Evolutionary conservation across 306 rosid species (phyloP).

Genomic region (Chamaecrista fasciculata): DNA sequence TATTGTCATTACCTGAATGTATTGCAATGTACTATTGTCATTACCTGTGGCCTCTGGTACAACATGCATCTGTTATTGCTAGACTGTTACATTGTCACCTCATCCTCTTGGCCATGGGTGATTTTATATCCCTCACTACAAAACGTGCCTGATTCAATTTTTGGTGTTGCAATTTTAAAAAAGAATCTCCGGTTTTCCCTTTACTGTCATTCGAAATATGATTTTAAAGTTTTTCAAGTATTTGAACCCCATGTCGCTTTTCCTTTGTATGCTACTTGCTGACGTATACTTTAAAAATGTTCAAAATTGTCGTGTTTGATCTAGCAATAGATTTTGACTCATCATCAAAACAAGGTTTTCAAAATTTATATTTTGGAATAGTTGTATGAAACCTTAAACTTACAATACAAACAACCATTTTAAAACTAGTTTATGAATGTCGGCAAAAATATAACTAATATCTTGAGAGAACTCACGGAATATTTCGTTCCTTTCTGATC

Average conservation of each 20-base stretch:
- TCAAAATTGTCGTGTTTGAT: neutral
- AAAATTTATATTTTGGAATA: neutral
- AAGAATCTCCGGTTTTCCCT: neutral
- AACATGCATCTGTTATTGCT: neutral
- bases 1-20: neutral
- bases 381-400: neutral
- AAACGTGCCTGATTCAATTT: neutral
- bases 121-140: too few species aligned
- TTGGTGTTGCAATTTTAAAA: neutral
- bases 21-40: neutral
- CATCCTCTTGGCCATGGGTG: slow-evolving; percentile 9
- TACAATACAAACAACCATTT: too few species aligned
- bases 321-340: neutral
- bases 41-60: neutral
- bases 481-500: neutral
- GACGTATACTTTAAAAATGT: too few species aligned
- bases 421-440: too few species aligned
- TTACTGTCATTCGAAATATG: neutral
- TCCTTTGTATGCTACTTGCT: neutral
- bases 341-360: neutral
- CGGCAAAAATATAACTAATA: neutral
- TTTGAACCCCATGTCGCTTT: too few species aligned
- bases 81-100: neutral
- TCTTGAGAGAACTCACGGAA: neutral
- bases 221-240: neutral